Percentiles rank a stretch among this genome's conserved stretches.
These are phyloP conservation scores for Verbena officinalis DNA, from an alignment of 257 asterid genomes.

Conservation along the genomic window DNA sequence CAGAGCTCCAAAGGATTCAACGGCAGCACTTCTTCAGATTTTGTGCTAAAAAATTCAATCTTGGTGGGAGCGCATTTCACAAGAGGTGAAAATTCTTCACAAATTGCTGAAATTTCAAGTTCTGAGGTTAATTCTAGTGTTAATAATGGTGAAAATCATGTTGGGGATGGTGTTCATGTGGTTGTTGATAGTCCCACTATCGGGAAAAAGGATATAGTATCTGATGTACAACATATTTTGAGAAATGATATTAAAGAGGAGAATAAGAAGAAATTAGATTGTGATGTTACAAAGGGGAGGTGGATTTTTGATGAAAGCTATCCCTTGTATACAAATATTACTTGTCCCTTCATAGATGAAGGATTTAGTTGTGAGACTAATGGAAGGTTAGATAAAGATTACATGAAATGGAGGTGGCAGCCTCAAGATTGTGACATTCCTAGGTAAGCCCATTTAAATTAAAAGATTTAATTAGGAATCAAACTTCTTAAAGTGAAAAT, in stretches of 20 bases:
- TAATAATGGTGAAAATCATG: slow-evolving; percentile 16
- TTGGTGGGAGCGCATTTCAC: slow-evolving; percentile 23
- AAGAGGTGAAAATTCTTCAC: slow-evolving; percentile 28
- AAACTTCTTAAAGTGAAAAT: neutral
- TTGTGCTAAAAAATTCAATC: slow-evolving; percentile 30
- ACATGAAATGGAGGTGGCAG: slow-evolving; percentile 97
- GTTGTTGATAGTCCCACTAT: slow-evolving; percentile 4
- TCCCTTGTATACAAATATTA: slow-evolving; percentile 67
- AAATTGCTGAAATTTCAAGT: slow-evolving; percentile 21
- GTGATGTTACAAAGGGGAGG: slow-evolving; percentile 73
- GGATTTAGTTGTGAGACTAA: slow-evolving; percentile 81
- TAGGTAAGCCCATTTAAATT: slow-evolving; percentile 47
- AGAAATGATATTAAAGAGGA: slow-evolving; percentile 32
- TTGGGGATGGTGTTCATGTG: slow-evolving; percentile 21
- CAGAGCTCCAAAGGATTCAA: slow-evolving; percentile 25
- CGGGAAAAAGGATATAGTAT: slow-evolving; percentile 13
- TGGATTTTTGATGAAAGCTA: slow-evolving; percentile 83
- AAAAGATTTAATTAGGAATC: neutral
- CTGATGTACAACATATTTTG: slow-evolving; percentile 18
- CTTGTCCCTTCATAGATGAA: slow-evolving; percentile 89
- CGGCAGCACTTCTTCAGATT: slow-evolving; percentile 32
- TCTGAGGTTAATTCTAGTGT: slow-evolving; percentile 16
- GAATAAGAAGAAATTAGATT: slow-evolving; percentile 31
- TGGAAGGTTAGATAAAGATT: slow-evolving; percentile 72
- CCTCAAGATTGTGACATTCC: slow-evolving; percentile 85